Conservation (phyloP, 1,284 basidiomycete genomes). For the Termitomyces sp. region DNA sequence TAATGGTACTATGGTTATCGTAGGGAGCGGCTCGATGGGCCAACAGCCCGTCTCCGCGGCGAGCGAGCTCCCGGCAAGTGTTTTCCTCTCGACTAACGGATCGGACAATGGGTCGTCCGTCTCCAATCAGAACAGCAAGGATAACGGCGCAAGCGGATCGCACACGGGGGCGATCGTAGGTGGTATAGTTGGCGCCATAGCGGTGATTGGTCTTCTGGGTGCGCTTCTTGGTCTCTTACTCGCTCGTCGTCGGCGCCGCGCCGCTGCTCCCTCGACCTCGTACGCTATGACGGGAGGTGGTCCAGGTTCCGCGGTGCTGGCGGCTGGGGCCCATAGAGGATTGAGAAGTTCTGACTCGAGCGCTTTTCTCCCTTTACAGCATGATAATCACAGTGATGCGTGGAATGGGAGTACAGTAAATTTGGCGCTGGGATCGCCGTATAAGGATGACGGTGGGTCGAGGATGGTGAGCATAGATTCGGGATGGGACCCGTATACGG, state of each 20-base stretch:
- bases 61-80: constrained; percentile 49
- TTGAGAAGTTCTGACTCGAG: constrained; percentile 45
- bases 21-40: constrained; percentile 76
- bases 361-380: constrained; percentile 55
- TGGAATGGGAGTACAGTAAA: constrained; percentile 46
- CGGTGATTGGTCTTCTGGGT: constrained; percentile 44
- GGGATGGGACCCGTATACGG: constrained; percentile 27
- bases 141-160: constrained; percentile 13
- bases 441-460: constrained; percentile 25
- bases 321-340: constrained; percentile 8
- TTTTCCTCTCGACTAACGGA: constrained; percentile 47
- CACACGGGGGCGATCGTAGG: constrained; percentile 45
- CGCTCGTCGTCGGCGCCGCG: constrained; percentile 41
- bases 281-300: constrained; percentile 24
- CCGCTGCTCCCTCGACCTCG: constrained; percentile 19
- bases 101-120: constrained; percentile 30
- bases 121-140: background rate
- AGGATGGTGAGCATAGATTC: constrained; percentile 30
- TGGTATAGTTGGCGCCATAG: constrained; percentile 49
- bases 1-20: constrained; percentile 68
- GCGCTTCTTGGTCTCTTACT: constrained; percentile 44
- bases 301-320: constrained; percentile 8
- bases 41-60: constrained; percentile 48
- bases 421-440: constrained; percentile 36
- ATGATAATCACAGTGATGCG: constrained; percentile 46